A percentile compares a stretch with the other conserved stretches of the same genome.
Conservation (phyloP, 1,139 yeast species). For the Yamadazyma mexicana region DNA sequence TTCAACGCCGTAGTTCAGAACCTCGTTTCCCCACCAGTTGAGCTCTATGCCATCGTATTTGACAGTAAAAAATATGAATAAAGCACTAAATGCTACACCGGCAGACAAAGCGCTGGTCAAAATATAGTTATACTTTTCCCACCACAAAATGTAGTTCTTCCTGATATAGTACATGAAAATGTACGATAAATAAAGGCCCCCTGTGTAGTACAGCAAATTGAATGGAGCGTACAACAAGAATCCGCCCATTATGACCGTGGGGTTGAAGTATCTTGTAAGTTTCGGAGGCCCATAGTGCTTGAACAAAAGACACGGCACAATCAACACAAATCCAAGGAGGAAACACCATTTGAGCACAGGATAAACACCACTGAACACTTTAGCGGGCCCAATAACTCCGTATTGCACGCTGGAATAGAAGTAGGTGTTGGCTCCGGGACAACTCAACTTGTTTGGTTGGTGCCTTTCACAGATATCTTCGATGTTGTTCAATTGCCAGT, state of each 20-base stretch:
- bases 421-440: slow-evolving; percentile 50
- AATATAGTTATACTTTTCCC: slow-evolving; percentile 67
- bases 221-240: slow-evolving; percentile 51
- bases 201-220: slow-evolving; percentile 53
- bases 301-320: slow-evolving; percentile 39
- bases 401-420: slow-evolving; percentile 56
- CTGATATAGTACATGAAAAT: slow-evolving; percentile 55
- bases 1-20: slow-evolving; percentile 45
- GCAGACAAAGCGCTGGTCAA: slow-evolving; percentile 57
- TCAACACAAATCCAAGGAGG: slow-evolving; percentile 51
- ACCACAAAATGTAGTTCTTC: slow-evolving; percentile 52
- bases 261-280: slow-evolving; percentile 37
- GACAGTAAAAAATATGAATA: slow-evolving; percentile 58
- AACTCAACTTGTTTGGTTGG: slow-evolving; percentile 44
- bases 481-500: slow-evolving; percentile 47
- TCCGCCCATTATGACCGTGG: slow-evolving; percentile 43
- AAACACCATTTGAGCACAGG: slow-evolving; percentile 52
- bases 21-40: slow-evolving; percentile 62
- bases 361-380: slow-evolving; percentile 50
- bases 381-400: slow-evolving; percentile 64
- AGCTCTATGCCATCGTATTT: slow-evolving; percentile 41
- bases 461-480: slow-evolving; percentile 45
- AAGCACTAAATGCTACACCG: slow-evolving; percentile 59
- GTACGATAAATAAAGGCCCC: slow-evolving; percentile 49
- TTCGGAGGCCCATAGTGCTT: slow-evolving; percentile 34